These are phyloP conservation scores for Colletotrichum filicis DNA, from an alignment of 2,329 filamentous ascomycete species.

Conservation along the genomic window DNA sequence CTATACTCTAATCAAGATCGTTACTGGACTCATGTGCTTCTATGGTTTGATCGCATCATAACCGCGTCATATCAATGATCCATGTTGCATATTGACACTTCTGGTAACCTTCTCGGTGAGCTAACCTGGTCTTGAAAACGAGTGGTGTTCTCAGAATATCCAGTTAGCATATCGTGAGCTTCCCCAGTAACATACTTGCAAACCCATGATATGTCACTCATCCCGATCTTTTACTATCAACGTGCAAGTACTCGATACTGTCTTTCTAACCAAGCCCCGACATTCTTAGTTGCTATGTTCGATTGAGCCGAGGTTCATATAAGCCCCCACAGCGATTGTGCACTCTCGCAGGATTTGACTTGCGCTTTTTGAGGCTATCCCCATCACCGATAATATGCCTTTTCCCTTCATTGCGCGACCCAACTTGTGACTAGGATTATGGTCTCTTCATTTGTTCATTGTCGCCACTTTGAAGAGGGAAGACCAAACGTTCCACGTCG, in stretches of 20 bases:
- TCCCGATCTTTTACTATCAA: background rate
- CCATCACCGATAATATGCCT: background rate
- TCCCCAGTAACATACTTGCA: background rate
- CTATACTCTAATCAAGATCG: no score
- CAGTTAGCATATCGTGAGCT: no score
- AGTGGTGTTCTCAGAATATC: background rate
- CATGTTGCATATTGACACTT: background rate
- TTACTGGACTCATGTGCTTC: background rate
- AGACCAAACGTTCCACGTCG: background rate
- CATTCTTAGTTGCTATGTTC: background rate
- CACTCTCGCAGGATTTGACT: background rate
- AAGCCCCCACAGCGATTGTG: no score
- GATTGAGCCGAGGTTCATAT: background rate
- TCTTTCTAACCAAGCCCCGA: background rate
- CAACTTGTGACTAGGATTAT: background rate
- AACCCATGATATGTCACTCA: background rate
- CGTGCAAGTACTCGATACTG: background rate
- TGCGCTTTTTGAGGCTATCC: background rate
- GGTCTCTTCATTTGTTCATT: background rate
- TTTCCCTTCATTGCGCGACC: background rate
- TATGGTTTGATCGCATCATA: background rate
- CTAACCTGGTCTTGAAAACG: background rate
- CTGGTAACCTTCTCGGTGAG: background rate
- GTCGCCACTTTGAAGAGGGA: background rate
- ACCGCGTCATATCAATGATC: background rate